A percentile compares a stretch with the other conserved stretches of the same genome.
Evolutionary conservation across 2,329 filamentous ascomycete genomes (phyloP).

Genomic region (Sarocladiaceae sp.): DNA sequence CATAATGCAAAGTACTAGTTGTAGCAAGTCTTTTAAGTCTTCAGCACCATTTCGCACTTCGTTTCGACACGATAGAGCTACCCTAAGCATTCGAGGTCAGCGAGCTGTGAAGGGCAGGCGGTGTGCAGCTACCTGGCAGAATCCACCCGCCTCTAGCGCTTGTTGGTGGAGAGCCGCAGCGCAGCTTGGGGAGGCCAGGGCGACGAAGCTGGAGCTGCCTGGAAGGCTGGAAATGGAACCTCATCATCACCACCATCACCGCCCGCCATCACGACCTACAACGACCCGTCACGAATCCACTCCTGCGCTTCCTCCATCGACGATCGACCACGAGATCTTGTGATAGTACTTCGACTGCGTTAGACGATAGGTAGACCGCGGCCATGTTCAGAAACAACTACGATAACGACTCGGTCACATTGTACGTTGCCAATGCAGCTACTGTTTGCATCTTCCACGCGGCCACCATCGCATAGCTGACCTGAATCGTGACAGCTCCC

Average conservation of each 20-base stretch:
- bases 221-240: conserved; percentile 16
- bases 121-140: conserved; percentile 4
- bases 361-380: conserved; percentile 21
- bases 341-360: no score
- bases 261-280: conserved; percentile 15
- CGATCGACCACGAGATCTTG: background rate
- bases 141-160: background rate
- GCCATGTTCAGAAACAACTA: conserved; percentile 99
- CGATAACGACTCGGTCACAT: conserved; percentile 99
- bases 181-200: conserved; percentile 16
- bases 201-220: conserved; percentile 35
- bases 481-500: conserved; percentile 63
- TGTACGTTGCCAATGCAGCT: conserved; percentile 55
- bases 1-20: no score
- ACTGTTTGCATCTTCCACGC: conserved; percentile 5
- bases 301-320: background rate
- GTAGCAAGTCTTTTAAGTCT: no score
- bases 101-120: no score
- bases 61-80: background rate
- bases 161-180: conserved; percentile 3
- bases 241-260: conserved; percentile 13
- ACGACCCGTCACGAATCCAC: conserved; percentile 10
- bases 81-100: no score
- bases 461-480: conserved; percentile 13
- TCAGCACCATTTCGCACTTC: no score